These are phyloP conservation scores for Psilocybe subaeruginosa DNA, from an alignment of 768 basidiomycete genomes.

Conservation along the genomic window DNA sequence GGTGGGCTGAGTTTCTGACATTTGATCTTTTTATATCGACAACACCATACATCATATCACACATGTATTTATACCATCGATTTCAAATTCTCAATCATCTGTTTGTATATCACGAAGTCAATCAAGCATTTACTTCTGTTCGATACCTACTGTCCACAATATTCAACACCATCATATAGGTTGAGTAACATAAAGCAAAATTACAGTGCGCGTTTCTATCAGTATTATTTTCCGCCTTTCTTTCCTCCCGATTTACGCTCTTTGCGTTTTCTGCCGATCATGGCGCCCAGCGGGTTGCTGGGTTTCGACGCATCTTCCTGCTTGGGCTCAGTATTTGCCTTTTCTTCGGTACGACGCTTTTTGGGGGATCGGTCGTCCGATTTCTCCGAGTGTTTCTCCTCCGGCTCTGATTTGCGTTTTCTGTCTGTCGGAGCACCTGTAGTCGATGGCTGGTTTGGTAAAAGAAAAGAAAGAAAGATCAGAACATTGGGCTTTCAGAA, in stretches of 20 bases:
- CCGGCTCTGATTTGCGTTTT: slow-evolving; percentile 16
- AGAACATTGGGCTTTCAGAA: not conserved
- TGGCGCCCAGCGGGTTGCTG: slow-evolving; percentile 54
- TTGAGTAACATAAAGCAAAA: not conserved
- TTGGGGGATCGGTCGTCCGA: slow-evolving; percentile 19
- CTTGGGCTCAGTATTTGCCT: slow-evolving; percentile 7
- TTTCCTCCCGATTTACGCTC: slow-evolving; percentile 51
- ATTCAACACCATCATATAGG: too few species aligned
- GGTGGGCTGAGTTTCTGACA: too few species aligned
- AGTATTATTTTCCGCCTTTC: slow-evolving; percentile 20
- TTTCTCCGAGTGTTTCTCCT: slow-evolving; percentile 9
- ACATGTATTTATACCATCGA: too few species aligned
- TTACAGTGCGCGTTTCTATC: not conserved
- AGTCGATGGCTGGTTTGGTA: not conserved
- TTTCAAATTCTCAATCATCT: too few species aligned
- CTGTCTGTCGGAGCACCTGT: slow-evolving; percentile 5
- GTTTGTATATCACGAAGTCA: too few species aligned
- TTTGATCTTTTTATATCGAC: too few species aligned
- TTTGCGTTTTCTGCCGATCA: slow-evolving; percentile 84
- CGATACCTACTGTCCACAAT: too few species aligned
- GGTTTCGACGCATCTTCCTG: slow-evolving; percentile 14
- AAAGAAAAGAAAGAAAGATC: not conserved
- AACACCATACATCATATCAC: too few species aligned
- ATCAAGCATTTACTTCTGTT: too few species aligned
- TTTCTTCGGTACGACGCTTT: slow-evolving; percentile 20